These are phyloP conservation scores for Sporormia fimetaria DNA, from an alignment of 495 filamentous ascomycete species.

Conservation along the genomic window DNA sequence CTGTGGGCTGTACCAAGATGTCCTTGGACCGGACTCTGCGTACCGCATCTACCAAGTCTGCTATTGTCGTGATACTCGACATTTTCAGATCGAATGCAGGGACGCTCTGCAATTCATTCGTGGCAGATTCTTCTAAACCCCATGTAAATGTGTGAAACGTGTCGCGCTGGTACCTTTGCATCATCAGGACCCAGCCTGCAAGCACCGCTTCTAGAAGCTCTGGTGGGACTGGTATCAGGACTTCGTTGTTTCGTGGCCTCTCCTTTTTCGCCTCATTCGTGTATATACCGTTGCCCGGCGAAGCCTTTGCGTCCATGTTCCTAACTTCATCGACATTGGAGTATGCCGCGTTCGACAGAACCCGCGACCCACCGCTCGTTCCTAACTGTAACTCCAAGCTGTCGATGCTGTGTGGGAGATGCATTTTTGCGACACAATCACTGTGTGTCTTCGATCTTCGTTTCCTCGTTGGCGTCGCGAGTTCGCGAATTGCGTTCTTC, in stretches of 20 bases:
- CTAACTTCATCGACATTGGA: too few relatives aligned
- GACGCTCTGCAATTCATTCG: background rate
- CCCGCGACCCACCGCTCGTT: too few relatives aligned
- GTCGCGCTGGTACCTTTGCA: constrained; percentile 9
- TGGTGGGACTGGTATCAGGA: background rate
- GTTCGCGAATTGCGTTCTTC: too few relatives aligned
- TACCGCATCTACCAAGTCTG: background rate
- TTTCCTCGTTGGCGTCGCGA: too few relatives aligned
- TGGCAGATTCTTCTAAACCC: background rate
- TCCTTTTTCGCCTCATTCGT: background rate
- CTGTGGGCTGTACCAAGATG: background rate
- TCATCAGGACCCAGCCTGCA: constrained; percentile 6
- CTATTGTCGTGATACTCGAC: background rate
- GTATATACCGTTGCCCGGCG: background rate
- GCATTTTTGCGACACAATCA: too few relatives aligned
- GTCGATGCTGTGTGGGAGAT: background rate
- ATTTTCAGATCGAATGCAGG: background rate
- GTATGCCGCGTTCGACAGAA: too few relatives aligned
- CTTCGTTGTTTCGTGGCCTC: background rate
- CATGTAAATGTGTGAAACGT: constrained; percentile 3
- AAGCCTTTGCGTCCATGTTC: background rate
- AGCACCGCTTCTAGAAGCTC: constrained; percentile 1
- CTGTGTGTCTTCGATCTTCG: too few relatives aligned
- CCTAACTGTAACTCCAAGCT: too few relatives aligned
- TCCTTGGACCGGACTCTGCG: background rate